Conservation (phyloP, 352 stramenopile species). For the Globisporangium barbulae region DNA sequence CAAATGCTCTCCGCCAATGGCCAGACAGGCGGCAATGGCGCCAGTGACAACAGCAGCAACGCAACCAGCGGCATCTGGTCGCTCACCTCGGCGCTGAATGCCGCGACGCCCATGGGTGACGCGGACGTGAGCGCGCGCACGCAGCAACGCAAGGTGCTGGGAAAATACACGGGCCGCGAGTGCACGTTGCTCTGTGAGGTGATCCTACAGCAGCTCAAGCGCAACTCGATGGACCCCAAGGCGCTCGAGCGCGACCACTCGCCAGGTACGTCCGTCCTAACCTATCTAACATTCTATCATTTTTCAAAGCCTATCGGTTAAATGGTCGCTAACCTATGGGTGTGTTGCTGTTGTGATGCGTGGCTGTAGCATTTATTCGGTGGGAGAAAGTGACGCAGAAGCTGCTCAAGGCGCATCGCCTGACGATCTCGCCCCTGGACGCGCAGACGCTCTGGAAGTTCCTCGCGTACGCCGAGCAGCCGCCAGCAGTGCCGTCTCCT, state of each 20-base stretch:
- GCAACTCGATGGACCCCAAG: slow-evolving; percentile 32
- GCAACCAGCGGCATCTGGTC: neutral
- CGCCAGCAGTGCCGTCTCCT: neutral
- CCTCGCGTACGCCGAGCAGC: slow-evolving; percentile 49
- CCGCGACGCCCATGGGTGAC: slow-evolving; percentile 17
- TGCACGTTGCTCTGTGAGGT: slow-evolving; percentile 55
- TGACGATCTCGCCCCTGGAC: slow-evolving; percentile 31
- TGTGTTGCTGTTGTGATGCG: neutral
- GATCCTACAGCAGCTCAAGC: slow-evolving; percentile 49
- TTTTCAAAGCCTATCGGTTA: neutral
- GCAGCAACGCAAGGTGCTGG: slow-evolving; percentile 32
- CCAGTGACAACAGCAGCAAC: neutral
- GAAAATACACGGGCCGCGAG: slow-evolving; percentile 42
- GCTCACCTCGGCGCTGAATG: neutral
- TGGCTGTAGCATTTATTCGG: slow-evolving; percentile 23
- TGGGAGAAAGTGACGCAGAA: slow-evolving; percentile 44
- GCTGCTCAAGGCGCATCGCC: slow-evolving; percentile 35
- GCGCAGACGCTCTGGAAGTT: slow-evolving; percentile 76
- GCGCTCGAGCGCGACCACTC: slow-evolving; percentile 43
- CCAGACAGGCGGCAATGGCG: no score
- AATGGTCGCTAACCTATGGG: slow-evolving; percentile 3
- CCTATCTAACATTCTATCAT: neutral
- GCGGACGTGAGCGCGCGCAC: slow-evolving; percentile 14
- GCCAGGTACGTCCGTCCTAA: slow-evolving; percentile 20
- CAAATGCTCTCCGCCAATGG: no score